phyloP scores from a whole-genome alignment of 2,329 filamentous ascomycete species.

The Onygena corvina region DNA sequence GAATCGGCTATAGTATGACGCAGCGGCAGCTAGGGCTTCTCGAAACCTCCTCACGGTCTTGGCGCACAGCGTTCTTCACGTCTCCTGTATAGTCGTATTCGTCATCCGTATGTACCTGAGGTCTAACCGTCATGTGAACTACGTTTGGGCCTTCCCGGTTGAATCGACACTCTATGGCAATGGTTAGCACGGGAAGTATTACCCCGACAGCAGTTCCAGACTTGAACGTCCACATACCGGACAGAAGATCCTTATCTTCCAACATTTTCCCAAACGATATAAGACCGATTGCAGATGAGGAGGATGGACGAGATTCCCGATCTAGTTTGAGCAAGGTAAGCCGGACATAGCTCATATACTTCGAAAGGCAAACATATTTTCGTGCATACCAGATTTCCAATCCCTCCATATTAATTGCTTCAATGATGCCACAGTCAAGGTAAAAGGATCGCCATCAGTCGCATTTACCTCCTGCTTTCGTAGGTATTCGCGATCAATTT shows the following conservation, averaged over 20 bases:
- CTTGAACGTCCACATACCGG: conserved; percentile 47
- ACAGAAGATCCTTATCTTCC: conserved; percentile 74
- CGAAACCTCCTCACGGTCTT: conserved; percentile 44
- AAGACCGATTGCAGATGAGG: conserved; percentile 76
- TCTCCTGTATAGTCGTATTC: conserved; percentile 64
- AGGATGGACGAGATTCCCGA: conserved; percentile 77
- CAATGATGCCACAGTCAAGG: conserved; percentile 83
- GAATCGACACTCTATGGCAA: conserved; percentile 65
- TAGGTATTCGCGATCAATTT: conserved; percentile 77
- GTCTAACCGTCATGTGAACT: conserved; percentile 88
- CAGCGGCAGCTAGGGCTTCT: conserved; percentile 52
- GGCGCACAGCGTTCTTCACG: conserved; percentile 42
- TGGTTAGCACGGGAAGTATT: conserved; percentile 9
- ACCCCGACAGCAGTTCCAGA: background rate
- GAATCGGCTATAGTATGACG: conserved; percentile 43
- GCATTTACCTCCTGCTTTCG: conserved; percentile 66
- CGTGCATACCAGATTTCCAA: conserved; percentile 60
- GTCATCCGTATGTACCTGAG: conserved; percentile 66
- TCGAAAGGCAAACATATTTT: background rate
- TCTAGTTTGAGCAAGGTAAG: conserved; percentile 35
- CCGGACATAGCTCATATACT: conserved; percentile 2
- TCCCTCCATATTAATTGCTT: conserved; percentile 90
- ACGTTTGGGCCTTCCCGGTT: conserved; percentile 64
- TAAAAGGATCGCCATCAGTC: conserved; percentile 68
- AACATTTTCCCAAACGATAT: conserved; percentile 86